Percentiles rank a stretch among this genome's conserved stretches.
Conservation (phyloP, 768 basidiomycete species). For the Suillus alpinus region DNA sequence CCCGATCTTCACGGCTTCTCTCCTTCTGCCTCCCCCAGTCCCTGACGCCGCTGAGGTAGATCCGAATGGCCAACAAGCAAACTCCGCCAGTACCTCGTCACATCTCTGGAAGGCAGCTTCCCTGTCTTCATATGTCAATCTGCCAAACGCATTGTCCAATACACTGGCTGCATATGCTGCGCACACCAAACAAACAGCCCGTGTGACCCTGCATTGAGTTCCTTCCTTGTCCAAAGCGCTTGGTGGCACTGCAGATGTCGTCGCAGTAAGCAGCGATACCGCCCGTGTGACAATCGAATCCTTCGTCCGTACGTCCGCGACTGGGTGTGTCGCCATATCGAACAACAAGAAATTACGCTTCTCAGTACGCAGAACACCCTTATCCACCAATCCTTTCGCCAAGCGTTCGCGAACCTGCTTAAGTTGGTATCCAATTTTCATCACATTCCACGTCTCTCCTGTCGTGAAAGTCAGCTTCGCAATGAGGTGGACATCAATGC, state of each 20-base stretch:
- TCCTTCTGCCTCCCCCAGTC: slow-evolving; percentile 37
- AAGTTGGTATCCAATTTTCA: slow-evolving; percentile 99
- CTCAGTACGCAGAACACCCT: slow-evolving; percentile 97
- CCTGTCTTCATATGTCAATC: slow-evolving; percentile 87
- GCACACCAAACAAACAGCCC: slow-evolving; percentile 85
- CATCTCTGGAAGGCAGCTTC: slow-evolving; percentile 92
- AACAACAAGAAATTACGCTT: slow-evolving; percentile 98
- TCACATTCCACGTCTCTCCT: slow-evolving; percentile 99
- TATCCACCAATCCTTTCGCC: slow-evolving; percentile 96
- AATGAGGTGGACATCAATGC: neutral
- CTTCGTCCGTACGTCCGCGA: slow-evolving; percentile 90
- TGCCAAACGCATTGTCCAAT: slow-evolving; percentile 88
- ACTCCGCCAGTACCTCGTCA: slow-evolving; percentile 92
- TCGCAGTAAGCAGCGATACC: slow-evolving; percentile 74
- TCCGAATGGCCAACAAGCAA: slow-evolving; percentile 87
- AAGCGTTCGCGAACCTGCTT: slow-evolving; percentile 98
- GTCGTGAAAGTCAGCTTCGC: slow-evolving; percentile 3
- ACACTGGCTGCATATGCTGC: slow-evolving; percentile 94
- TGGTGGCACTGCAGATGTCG: slow-evolving; percentile 77
- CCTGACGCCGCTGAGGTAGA: slow-evolving; percentile 30
- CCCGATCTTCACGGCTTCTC: slow-evolving; percentile 47
- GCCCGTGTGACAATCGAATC: slow-evolving; percentile 78
- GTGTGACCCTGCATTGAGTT: slow-evolving; percentile 73
- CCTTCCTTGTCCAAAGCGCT: slow-evolving; percentile 73
- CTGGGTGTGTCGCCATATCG: slow-evolving; percentile 99